phyloP scores from a whole-genome alignment of 1,284 basidiomycete species.

The Quambalaria eucalypti region DNA sequence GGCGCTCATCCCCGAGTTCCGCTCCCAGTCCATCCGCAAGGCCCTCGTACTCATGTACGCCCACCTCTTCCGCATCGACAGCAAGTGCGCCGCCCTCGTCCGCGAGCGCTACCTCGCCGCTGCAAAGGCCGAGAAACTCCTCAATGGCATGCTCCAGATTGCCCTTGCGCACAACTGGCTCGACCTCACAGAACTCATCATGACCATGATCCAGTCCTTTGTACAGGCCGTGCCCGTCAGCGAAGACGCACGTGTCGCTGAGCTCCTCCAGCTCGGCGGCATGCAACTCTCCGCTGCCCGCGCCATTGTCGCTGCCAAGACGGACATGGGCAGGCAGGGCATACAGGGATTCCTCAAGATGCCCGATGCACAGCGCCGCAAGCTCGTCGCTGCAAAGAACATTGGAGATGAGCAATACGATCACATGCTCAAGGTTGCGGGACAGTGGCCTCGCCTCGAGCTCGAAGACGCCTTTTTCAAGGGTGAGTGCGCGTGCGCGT shows the following conservation, averaged over 20 bases:
- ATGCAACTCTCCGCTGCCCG: constrained; percentile 21
- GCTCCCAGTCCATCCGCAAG: constrained; percentile 27
- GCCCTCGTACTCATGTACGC: constrained; percentile 62
- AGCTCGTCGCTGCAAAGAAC: constrained; percentile 24
- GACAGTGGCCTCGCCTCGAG: constrained; percentile 70
- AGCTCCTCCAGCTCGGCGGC: constrained; percentile 41
- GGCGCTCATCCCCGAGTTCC: constrained; percentile 23
- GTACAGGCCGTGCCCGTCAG: constrained; percentile 64
- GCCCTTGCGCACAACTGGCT: constrained; percentile 83
- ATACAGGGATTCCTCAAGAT: constrained; percentile 43
- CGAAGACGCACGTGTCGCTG: constrained; percentile 10
- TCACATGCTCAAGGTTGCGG: constrained; percentile 62
- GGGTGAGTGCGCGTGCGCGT: constrained; percentile 57
- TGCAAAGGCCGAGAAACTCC: constrained; percentile 49
- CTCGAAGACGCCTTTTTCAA: constrained; percentile 78
- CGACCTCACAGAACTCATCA: constrained; percentile 64
- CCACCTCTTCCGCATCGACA: constrained; percentile 62
- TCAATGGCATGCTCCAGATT: constrained; percentile 75
- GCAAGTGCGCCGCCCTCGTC: constrained; percentile 10
- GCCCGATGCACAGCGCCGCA: constrained; percentile 49
- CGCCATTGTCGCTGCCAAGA: constrained; percentile 15
- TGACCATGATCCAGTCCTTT: constrained; percentile 75
- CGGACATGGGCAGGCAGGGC: constrained; percentile 21
- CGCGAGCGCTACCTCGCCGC: constrained; percentile 19
- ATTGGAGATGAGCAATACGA: constrained; percentile 46